Conservation (phyloP, 768 basidiomycete genomes). For the Mycena maculata region DNA sequence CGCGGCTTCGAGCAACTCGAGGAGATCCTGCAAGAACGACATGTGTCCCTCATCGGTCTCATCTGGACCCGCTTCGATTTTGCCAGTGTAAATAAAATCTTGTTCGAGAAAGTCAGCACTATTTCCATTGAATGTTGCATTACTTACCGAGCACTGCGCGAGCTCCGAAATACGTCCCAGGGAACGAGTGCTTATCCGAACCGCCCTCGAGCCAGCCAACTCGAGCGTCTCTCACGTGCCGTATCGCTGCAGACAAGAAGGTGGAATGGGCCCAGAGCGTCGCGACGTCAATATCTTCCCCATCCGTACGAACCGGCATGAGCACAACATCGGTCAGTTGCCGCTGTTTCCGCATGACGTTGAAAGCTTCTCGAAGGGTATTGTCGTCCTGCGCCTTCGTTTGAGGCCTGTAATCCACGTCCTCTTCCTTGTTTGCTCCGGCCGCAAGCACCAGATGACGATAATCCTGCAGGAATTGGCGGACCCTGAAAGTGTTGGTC, state of each 20-base stretch:
- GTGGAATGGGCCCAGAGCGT: conserved; percentile 53
- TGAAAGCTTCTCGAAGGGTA: conserved; percentile 43
- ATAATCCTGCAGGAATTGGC: conserved; percentile 49
- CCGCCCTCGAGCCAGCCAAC: conserved; percentile 26
- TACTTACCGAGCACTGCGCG: conserved; percentile 32
- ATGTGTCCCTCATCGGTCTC: conserved; percentile 26
- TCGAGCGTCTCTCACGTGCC: conserved; percentile 28
- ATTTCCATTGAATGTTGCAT: background rate
- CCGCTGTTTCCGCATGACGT: conserved; percentile 46
- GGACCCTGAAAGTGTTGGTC: conserved; percentile 45
- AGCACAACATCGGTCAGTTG: conserved; percentile 54
- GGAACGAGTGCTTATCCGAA: conserved; percentile 19
- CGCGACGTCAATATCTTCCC: conserved; percentile 33
- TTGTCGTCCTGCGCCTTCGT: conserved; percentile 25
- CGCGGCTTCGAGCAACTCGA: conserved; percentile 29
- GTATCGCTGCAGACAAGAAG: conserved; percentile 48
- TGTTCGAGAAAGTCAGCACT: conserved; percentile 2
- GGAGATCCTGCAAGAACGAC: conserved; percentile 29
- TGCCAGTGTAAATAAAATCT: conserved; percentile 35
- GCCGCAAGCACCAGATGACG: conserved; percentile 46
- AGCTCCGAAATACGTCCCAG: conserved; percentile 36
- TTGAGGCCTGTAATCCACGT: conserved; percentile 32
- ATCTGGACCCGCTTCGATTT: conserved; percentile 17
- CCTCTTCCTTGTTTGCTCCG: conserved; percentile 37
- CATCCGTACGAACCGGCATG: conserved; percentile 17